Conservation (phyloP, 116 monocot species). For the Cymodocea nodosa region DNA sequence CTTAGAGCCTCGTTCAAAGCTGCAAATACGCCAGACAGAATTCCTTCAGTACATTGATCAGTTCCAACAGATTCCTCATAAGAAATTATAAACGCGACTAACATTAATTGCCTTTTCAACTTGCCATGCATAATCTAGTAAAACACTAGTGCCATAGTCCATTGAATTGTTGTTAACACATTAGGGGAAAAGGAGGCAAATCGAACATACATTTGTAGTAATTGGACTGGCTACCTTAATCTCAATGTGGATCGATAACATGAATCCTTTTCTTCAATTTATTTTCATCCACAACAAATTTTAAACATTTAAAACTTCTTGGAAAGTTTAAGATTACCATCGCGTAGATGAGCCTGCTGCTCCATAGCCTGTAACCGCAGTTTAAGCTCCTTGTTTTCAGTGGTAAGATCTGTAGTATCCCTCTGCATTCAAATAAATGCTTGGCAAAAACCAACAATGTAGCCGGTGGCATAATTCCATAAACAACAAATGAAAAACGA, state of each 20-base stretch:
- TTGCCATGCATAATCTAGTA: no score
- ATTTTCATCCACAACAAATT: background rate
- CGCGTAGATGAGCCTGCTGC: slow-evolving; percentile 65
- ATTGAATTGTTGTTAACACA: no score
- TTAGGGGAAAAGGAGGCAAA: no score
- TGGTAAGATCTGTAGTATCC: slow-evolving; percentile 53
- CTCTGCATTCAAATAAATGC: slow-evolving; percentile 32
- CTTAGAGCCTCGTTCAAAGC: slow-evolving; percentile 73
- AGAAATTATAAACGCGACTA: background rate
- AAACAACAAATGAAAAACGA: no score
- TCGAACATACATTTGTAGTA: no score
- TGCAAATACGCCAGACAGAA: slow-evolving; percentile 9
- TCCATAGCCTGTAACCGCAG: slow-evolving; percentile 70
- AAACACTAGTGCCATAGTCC: no score
- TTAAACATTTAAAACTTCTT: background rate
- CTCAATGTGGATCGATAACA: no score
- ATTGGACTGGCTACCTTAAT: no score
- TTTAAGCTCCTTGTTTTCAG: slow-evolving; percentile 75
- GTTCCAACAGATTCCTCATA: background rate
- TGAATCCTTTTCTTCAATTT: no score
- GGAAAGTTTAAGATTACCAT: slow-evolving; percentile 23
- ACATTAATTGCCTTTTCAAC: no score
- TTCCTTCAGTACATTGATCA: background rate
- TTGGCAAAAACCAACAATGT: background rate
- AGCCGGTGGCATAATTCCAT: no score